These are phyloP conservation scores for Phytophthora tentaculata DNA, from an alignment of 352 stramenopile genomes.

Conservation along the genomic window DNA sequence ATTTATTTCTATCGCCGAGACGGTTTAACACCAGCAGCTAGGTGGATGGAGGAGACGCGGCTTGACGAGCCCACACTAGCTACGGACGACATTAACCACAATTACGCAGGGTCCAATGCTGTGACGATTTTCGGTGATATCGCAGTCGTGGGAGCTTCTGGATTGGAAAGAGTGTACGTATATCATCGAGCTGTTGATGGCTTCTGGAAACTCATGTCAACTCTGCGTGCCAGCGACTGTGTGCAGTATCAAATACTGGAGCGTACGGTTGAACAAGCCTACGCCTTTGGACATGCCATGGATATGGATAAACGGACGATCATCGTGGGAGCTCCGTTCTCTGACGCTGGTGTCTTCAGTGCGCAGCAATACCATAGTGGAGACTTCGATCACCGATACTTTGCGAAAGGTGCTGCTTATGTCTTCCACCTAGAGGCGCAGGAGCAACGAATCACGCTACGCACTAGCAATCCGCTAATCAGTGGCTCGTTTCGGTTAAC, in stretches of 20 bases:
- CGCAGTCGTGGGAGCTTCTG: conserved; percentile 89
- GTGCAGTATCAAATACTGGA: conserved; percentile 84
- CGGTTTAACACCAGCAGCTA: conserved; percentile 24
- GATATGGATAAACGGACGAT: conserved; percentile 87
- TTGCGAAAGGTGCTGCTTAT: conserved; percentile 76
- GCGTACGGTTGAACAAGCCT: conserved; percentile 78
- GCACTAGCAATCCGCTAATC: conserved; percentile 65
- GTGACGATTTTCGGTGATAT: conserved; percentile 89
- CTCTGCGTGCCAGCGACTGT: conserved; percentile 81
- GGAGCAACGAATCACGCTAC: conserved; percentile 66
- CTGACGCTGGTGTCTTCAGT: conserved; percentile 71
- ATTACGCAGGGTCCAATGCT: conserved; percentile 66
- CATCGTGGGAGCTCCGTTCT: conserved; percentile 89
- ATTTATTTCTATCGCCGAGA: conserved; percentile 44
- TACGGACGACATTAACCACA: conserved; percentile 54
- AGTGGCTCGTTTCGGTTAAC: conserved; percentile 80
- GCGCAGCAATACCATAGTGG: conserved; percentile 61
- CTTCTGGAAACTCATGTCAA: conserved; percentile 60
- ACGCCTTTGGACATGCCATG: conserved; percentile 89
- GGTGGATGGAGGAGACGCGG: conserved; percentile 56
- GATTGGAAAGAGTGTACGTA: conserved; percentile 69
- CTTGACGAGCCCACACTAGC: conserved; percentile 48
- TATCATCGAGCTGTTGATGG: conserved; percentile 61
- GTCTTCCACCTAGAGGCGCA: conserved; percentile 81
- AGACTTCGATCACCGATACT: conserved; percentile 66